A percentile compares a stretch with the other conserved stretches of the same genome.
Conservation (phyloP, 2,329 filamentous ascomycete genomes). For the Xylariaceae sp. region DNA sequence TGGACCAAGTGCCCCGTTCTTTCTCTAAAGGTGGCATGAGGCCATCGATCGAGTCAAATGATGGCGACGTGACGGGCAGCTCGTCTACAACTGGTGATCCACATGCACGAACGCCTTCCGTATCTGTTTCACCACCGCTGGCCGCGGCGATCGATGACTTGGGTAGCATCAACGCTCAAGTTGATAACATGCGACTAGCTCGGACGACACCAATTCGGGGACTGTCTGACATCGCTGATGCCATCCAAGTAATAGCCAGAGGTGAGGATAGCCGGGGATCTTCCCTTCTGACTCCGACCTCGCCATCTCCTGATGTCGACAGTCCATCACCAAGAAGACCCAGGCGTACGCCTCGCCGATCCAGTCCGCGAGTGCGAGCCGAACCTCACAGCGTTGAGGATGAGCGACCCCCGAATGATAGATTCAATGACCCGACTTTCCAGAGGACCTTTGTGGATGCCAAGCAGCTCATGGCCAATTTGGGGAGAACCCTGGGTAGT, state of each 20-base stretch:
- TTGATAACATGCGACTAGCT: not conserved
- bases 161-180: not conserved
- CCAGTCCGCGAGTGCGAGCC: conserved; percentile 3
- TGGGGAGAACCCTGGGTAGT: conserved; percentile 30
- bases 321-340: too few relatives aligned
- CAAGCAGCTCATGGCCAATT: conserved; percentile 24
- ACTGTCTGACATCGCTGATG: not conserved
- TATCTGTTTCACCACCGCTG: not conserved
- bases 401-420: conserved; percentile 31
- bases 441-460: conserved; percentile 31
- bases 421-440: conserved; percentile 31
- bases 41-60: not conserved
- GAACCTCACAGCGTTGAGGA: conserved; percentile 15
- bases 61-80: not conserved
- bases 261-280: not conserved
- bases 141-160: not conserved
- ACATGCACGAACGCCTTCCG: not conserved
- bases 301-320: too few relatives aligned
- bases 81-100: not conserved
- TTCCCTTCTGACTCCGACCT: not conserved
- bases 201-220: not conserved
- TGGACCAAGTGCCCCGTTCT: too few relatives aligned
- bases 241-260: not conserved
- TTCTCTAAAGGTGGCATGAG: too few relatives aligned
- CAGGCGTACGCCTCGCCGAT: not conserved